Evolutionary conservation across 441 rosid species (phyloP), one percentile per base, ranked within the genome.

Genomic region (Populus hybrid): DNA sequence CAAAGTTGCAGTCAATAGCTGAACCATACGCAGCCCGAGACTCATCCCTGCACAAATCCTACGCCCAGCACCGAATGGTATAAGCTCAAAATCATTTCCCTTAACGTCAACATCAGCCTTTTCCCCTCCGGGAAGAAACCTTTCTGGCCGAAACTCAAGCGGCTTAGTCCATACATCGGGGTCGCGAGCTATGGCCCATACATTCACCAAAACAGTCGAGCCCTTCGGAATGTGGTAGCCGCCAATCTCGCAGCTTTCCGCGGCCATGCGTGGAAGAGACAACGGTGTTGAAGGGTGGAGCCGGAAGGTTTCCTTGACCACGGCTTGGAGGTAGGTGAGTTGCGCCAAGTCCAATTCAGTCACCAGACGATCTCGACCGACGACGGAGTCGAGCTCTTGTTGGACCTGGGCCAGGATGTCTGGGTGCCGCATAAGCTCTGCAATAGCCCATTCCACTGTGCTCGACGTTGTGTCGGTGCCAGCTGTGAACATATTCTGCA

Each of bases 61-160:
- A 6, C 97, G 88, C n/a, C 98, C 97, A 0, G 95, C 95, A 23
- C 98, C 95, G 40, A 92, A 93, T 1, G 98, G 98, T 77, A 92
- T 93, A 0, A 93, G 83, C 85, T 91, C 98, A 42, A 85, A 93
- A 35, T 93, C 93, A 46, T 73, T 90, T 2, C 98, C 98, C 75
- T 78, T 89, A 4, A 91, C 88, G 64, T 93, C 98, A 0, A 86
- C 93, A 3, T 82, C 79, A 2, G 77, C 63, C 81, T 87, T 91
- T 42, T 91, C 96, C 1, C 93, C 96, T 0, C 91, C 92, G 0
- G 92, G 82, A 30, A 89, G 73, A 74, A 89, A 88, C 76, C 93
- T 86, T 70, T 89, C 87, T 0, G 93, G 90, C 5, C 80, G 79
- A 66, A 89, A 89, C 73, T 74, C 82, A 3, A 86, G 28, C 1